Conservation (phyloP, 2,329 filamentous ascomycete genomes). For the Xylariaceae sp. region DNA sequence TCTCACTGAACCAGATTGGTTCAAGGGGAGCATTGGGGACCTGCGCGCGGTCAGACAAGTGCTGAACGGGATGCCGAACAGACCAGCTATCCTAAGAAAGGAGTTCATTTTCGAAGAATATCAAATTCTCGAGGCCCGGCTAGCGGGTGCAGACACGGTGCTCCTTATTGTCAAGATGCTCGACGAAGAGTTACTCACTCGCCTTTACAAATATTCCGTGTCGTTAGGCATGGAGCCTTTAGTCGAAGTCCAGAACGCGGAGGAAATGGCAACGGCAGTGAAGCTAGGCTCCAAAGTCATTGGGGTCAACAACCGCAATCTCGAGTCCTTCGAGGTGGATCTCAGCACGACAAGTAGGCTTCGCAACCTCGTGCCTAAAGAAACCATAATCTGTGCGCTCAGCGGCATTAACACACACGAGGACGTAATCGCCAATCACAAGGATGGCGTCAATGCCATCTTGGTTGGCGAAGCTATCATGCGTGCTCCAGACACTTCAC, state of each 20-base stretch:
- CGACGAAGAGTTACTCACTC: constrained; percentile 72
- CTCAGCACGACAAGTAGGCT: constrained; percentile 88
- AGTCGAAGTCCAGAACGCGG: constrained; percentile 93
- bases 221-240: constrained; percentile 96
- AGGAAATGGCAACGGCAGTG: constrained; percentile 90
- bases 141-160: constrained; percentile 93
- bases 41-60: constrained; percentile 85
- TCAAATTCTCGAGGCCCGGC: constrained; percentile 91
- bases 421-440: constrained; percentile 86
- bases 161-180: constrained; percentile 99
- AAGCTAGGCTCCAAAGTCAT: constrained; percentile 88
- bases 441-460: constrained; percentile 89
- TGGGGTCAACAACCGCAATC: constrained; percentile 96
- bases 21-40: constrained; percentile 97
- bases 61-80: constrained; percentile 88
- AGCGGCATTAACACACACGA: constrained; percentile 91
- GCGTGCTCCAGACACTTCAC: constrained; percentile 81
- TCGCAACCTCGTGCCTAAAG: constrained; percentile 83
- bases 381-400: constrained; percentile 88
- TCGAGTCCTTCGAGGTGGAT: constrained; percentile 97
- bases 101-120: constrained; percentile 99
- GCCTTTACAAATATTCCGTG: constrained; percentile 86
- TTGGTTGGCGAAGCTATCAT: constrained; percentile 96
- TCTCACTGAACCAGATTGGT: constrained; percentile 98
- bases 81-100: constrained; percentile 90